Evolutionary conservation across 2,329 filamentous ascomycete genomes (phyloP).

Genomic region (Penicillium corylophilum): DNA sequence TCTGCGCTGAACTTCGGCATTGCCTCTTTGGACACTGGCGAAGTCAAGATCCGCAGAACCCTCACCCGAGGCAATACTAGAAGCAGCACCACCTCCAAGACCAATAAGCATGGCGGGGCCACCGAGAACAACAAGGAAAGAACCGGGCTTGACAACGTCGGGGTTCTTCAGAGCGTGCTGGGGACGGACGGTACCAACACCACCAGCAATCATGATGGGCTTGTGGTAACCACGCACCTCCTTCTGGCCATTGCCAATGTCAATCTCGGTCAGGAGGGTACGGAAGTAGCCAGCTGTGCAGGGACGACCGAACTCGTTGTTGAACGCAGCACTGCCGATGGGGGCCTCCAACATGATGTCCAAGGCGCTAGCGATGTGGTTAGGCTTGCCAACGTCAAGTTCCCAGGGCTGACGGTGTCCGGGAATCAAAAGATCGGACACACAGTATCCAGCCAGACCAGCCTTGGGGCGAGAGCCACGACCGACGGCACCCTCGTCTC

Average conservation of each 20-base stretch:
- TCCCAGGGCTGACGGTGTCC: slow-evolving; percentile 85
- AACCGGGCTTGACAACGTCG: slow-evolving; percentile 76
- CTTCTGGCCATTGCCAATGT: slow-evolving; percentile 58
- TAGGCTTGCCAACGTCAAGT: slow-evolving; percentile 80
- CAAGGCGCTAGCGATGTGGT: slow-evolving; percentile 87
- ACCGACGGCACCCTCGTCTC: slow-evolving; percentile 92
- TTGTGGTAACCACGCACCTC: slow-evolving; percentile 94
- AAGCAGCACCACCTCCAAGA: slow-evolving; percentile 90
- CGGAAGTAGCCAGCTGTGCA: slow-evolving; percentile 88
- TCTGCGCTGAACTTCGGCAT: slow-evolving; percentile 91
- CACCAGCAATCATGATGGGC: slow-evolving; percentile 97
- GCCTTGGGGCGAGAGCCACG: slow-evolving; percentile 90
- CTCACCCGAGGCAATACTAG: slow-evolving; percentile 83
- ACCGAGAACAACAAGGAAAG: slow-evolving; percentile 87
- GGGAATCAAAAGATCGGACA: slow-evolving; percentile 90
- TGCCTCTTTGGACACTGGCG: slow-evolving; percentile 93
- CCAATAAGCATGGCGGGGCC: slow-evolving; percentile 98
- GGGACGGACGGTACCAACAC: slow-evolving; percentile 86
- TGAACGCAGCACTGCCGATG: slow-evolving; percentile 91
- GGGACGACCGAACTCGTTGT: slow-evolving; percentile 95
- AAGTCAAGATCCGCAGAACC: slow-evolving; percentile 92
- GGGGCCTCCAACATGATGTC: slow-evolving; percentile 98
- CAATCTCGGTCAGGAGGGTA: slow-evolving; percentile 73
- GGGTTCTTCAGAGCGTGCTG: slow-evolving; percentile 86
- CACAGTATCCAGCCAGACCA: slow-evolving; percentile 88